Evolutionary conservation across 2,329 filamentous ascomycete species (phyloP), one percentile per base, ranked within the genome.

Genomic region (Fusarium sp.): DNA sequence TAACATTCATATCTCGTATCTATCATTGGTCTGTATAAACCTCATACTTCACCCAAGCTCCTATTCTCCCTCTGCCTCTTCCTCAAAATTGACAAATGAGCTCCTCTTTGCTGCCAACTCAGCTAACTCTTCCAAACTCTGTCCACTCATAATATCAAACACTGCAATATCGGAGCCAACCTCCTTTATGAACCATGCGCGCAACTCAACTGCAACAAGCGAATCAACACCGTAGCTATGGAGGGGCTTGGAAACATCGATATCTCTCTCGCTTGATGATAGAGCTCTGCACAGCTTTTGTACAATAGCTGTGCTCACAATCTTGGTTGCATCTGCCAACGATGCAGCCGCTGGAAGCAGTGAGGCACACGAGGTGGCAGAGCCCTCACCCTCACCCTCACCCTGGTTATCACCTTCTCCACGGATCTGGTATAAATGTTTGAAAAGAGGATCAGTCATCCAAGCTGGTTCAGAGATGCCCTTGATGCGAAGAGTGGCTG

Each of bases 151-250:
- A 1, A 58, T 58, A 6, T 58, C 50, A 4, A 58, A 54, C 1
- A 54, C 47, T 11, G 46, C 26, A 8, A 58, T 7, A 25, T 54
- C 31, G 12, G 49, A 41, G 10, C 25, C 32, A 40, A 72, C 50
- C 70, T 81, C 80, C 53, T 80, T 77, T 12, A 78, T 79, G 48
- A 83, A 80, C 74, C 79, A 83, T 71, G 82, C 83, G 19, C 81
- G 78, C 49, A 83, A 75, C 72, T 82, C 80, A 43, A 82, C 81
- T 1, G 80, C 80, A 13, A 81, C 78, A 5, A 83, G 76, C 4
- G 80, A 82, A 70, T 83, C 81, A 8, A 83, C 74, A 0, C 73
- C 72, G 47, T 69, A 71, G 3, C 65, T 63, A 7, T 65, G 63
- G 8, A 74, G 68, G 4, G 68, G 62, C 11, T 64, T 68, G 7